Base-by-base conservation (phyloP, 805 yeast species). In the Nakazawaea wyomingensis region DNA sequence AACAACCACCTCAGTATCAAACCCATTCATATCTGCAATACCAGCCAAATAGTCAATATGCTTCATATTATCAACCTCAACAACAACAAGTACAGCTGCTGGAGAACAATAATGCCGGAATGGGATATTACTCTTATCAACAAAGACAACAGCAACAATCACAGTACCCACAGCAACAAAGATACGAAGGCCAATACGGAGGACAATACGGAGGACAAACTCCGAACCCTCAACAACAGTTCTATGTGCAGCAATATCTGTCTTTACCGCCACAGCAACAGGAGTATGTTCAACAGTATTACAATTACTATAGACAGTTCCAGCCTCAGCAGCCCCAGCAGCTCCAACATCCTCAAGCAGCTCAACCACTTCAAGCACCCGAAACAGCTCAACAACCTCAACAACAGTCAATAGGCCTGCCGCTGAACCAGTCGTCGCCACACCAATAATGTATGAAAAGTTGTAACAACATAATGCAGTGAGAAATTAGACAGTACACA, bases 271-370 rank as follows among this genome's bases (percentile, higher is more conserved):
- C 43, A 3, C 48, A 38, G 27, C 44, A 35, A 35, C 49, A 39
- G 37, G 44, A 46, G 28, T 45, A 41, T n/a, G 45, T 41, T 5
- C 45, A 45, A 37, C 43, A 38, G 34, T 42, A 45, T 21, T 45
- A 37, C 28, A 39, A 38, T 32, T 46, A 39, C 24, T 44, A 44
- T 40, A 32, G 41, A 20, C 46, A 39, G 16, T 46, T 46, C 37
- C 45, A 42, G 22, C 45, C 45, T 17, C 41, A 35, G 29, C 35
- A 32, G 22, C 48, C 19, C 24, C 43, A 33, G 18, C 44, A 18
- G 17, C 42, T n/a, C 19, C 37, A 4, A 22, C 48, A 27, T 11
- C 44, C 24, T 21, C 41, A 38, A 29, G n/a, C n/a, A n/a, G n/a
- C n/a, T n/a, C 46, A 13, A 28, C 38, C 24, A 30, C 48, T 22